Evolutionary conservation across 2,329 filamentous ascomycete species (phyloP), one percentile per base, ranked within the genome.

Genomic region (Colletotrichum filicis): DNA sequence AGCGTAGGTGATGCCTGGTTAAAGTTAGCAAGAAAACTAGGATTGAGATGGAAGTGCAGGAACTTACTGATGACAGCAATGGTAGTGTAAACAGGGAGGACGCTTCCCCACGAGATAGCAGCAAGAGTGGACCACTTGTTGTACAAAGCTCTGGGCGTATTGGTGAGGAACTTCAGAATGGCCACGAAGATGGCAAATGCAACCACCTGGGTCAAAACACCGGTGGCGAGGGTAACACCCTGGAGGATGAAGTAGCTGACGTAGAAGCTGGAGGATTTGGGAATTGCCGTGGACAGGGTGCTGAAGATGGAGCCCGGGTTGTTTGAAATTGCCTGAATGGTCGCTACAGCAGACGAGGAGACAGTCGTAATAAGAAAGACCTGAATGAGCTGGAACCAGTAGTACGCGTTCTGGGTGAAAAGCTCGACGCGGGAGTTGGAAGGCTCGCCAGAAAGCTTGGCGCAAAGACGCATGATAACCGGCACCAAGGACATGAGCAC

Each of bases 251-350:
- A 95, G 84, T 79, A 76, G 0, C 83, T 94, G 24, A 98, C 92
- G 82, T 98, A 99, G 80, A 98, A 97, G 83, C 97, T 98, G 74
- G 95, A 95, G 0, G 95, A 92, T 68, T 90, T 92, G 22, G 97
- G 97, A 6, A 99, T 87, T 71, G 94, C 93, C 19, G 87, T 79
- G 0, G 95, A 92, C 4, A 98, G 87, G 52, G 97, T 83, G 0
- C 80, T 83, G 0, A 94, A 90, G 7, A 91, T 89, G 0, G 83
- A 83, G 2, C 85, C 80, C 0, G 95, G 95, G 4, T 94, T 77
- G 0, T 91, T 52, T 16, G 91, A 85, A 60, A 97, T 92, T 24
- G 90, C 77, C 28, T 88, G 84, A 1, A 91, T 87, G 0, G 94
- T 91, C 7, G 92, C 89, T 3, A 94, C 91, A 11, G 95, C 95